Percentiles rank a stretch among this genome's conserved stretches.
Evolutionary conservation across 1,284 basidiomycete species (phyloP).

Genomic region (Cutaneotrichosporon sp.): DNA sequence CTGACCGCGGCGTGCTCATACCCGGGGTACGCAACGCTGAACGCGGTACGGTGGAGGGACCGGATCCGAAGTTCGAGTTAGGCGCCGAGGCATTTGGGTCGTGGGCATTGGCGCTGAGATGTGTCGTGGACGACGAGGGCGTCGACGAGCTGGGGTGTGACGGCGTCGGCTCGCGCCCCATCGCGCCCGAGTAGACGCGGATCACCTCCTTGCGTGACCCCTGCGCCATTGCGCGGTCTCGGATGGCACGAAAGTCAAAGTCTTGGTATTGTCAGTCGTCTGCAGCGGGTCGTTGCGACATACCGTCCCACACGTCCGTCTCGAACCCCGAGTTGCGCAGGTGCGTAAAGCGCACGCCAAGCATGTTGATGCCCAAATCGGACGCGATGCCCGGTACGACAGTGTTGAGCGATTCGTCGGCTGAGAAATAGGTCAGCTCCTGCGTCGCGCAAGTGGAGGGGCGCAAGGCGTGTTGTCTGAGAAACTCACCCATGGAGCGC

Average conservation of each 20-base stretch:
- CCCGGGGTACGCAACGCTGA: constrained; percentile 9
- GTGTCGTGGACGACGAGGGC: background rate
- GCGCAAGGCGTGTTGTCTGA: no score
- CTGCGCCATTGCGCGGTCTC: constrained; percentile 23
- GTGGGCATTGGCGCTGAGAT: background rate
- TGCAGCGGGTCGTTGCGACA: constrained; percentile 7
- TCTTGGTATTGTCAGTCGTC: constrained; percentile 14
- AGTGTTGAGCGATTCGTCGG: constrained; percentile 10
- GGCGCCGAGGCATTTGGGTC: constrained; percentile 1
- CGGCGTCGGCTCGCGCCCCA: constrained; percentile 6
- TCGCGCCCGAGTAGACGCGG: constrained; percentile 15
- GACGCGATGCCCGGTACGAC: constrained; percentile 10
- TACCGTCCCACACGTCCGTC: constrained; percentile 32
- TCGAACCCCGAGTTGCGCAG: constrained; percentile 27
- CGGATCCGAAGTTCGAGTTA: background rate
- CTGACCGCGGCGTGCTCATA: constrained; percentile 4
- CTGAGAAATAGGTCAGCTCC: constrained; percentile 6
- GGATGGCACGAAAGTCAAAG: constrained; percentile 29
- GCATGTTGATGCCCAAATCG: constrained; percentile 10
- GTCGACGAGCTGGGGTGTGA: background rate
- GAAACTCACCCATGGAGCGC: constrained; percentile 8
- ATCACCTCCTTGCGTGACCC: constrained; percentile 11
- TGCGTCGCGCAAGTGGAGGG: no score
- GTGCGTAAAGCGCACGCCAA: constrained; percentile 21
- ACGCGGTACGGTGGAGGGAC: constrained; percentile 1